Evolutionary conservation across 2,329 filamentous ascomycete species (phyloP).

Genomic region (Apiospora arundinis): DNA sequence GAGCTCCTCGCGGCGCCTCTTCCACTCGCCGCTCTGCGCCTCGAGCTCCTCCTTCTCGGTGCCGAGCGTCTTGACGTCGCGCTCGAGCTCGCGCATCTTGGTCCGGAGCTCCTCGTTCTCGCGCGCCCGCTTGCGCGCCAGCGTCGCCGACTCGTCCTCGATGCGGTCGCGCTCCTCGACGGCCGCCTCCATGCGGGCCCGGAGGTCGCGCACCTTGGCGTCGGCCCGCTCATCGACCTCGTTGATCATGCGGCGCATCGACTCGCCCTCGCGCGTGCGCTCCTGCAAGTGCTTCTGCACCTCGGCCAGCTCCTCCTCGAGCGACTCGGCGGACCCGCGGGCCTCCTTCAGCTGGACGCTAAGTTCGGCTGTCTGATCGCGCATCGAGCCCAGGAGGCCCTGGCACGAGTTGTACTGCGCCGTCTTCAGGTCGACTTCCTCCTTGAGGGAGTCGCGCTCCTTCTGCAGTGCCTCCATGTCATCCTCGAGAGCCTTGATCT

Average conservation of each 20-base stretch:
- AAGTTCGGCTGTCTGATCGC: constrained; percentile 88
- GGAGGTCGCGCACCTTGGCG: constrained; percentile 83
- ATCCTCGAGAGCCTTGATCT: constrained; percentile 73
- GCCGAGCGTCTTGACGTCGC: constrained; percentile 71
- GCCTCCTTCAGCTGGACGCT: constrained; percentile 91
- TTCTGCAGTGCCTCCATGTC: constrained; percentile 71
- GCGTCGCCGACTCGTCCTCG: constrained; percentile 85
- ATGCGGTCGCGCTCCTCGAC: constrained; percentile 93
- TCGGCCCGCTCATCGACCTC: constrained; percentile 88
- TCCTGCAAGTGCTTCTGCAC: constrained; percentile 86
- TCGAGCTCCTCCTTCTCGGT: constrained; percentile 83
- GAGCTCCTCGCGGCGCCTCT: constrained; percentile 74
- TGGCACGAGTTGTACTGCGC: constrained; percentile 88
- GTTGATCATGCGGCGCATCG: constrained; percentile 86
- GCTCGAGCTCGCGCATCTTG: constrained; percentile 82
- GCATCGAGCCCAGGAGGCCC: constrained; percentile 87
- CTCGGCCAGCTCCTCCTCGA: constrained; percentile 92
- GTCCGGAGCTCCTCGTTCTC: constrained; percentile 87
- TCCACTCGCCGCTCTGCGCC: constrained; percentile 75
- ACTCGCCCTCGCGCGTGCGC: constrained; percentile 89
- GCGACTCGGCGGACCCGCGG: constrained; percentile 77
- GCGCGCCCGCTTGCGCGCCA: constrained; percentile 76
- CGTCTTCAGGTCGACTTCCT: constrained; percentile 83
- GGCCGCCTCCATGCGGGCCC: constrained; percentile 83
- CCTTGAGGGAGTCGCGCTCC: constrained; percentile 71